phyloP scores from a whole-genome alignment of 768 basidiomycete species.

The Pluteus cervinus region DNA sequence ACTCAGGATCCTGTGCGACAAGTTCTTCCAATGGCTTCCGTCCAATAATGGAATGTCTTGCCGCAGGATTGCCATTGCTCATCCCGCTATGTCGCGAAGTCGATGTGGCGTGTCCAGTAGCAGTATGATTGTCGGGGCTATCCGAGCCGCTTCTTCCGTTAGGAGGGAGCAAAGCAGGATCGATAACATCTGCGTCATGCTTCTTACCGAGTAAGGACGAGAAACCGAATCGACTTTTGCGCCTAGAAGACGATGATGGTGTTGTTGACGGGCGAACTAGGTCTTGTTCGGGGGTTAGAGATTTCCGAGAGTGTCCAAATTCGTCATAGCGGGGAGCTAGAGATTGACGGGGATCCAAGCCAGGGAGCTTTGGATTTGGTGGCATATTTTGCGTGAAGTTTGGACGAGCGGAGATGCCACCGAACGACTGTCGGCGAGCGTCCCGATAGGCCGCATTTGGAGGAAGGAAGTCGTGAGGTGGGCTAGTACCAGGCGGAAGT shows the following conservation, averaged over 20 bases:
- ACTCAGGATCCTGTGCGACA: slow-evolving; percentile 81
- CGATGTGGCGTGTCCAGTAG: slow-evolving; percentile 42
- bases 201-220: slow-evolving; percentile 61
- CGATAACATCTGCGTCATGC: too few species aligned
- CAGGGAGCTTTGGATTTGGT: slow-evolving; percentile 21
- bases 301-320: slow-evolving; percentile 63
- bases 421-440: slow-evolving; percentile 68
- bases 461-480: slow-evolving; percentile 46
- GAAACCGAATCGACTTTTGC: slow-evolving; percentile 72
- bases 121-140: slow-evolving; percentile 41
- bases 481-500: slow-evolving; percentile 35
- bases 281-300: slow-evolving; percentile 40
- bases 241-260: slow-evolving; percentile 41
- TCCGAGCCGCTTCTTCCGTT: slow-evolving; percentile 39
- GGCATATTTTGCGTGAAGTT: slow-evolving; percentile 51
- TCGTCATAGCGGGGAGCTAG: slow-evolving; percentile 55
- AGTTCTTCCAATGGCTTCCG: slow-evolving; percentile 71
- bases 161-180: slow-evolving; percentile 48
- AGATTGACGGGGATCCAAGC: slow-evolving; percentile 27
- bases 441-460: slow-evolving; percentile 68
- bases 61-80: slow-evolving; percentile 28
- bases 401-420: slow-evolving; percentile 57
- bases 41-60: slow-evolving; percentile 47
- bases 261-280: slow-evolving; percentile 23
- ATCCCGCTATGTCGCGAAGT: slow-evolving; percentile 46